Base-by-base conservation (phyloP, 768 basidiomycete species). In the Chalciporus piperatus region DNA sequence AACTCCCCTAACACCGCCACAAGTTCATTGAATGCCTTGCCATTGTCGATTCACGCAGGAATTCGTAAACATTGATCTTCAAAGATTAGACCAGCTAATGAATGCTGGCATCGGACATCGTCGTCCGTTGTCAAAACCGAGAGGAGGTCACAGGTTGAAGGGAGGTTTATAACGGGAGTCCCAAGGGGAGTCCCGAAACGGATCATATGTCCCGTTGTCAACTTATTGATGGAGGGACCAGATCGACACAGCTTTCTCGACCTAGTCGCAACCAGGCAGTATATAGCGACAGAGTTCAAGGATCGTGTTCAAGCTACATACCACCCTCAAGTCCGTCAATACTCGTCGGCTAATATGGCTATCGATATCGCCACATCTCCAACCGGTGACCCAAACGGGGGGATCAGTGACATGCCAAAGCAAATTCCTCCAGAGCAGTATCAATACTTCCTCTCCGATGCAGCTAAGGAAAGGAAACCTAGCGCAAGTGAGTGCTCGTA, bases 381-480 rank as follows among this genome's bases (percentile, higher is more conserved):
- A 20, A 12, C 14, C 10, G 17, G 9, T 4, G 23, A 10, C 27
- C 11, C 41, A 19, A 33, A 41, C 19, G n/a, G 0, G 13, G 46
- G 25, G 39, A 32, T n/a, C 45, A 50, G 30, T 5, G 35, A 12
- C 11, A 19, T 45, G 1, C 50, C 48, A 8, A 56, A 56, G 12
- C 58, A 48, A 32, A 73, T 85, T 11, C 79, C 87, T 13, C 64
- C 73, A 17, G 74, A 74, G 17, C 82, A 73, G 63, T 92, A 91
- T 62, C 48, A 62, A 1, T 50, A 66, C 3, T 90, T 87, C 64
- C 67, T 92, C 17, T 90, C 89, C 3, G 68, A 76, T 45, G 57
- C 62, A 19, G 85, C 87, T 19, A 89, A 81, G 63, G 74, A 75
- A 59, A 76, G 81, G 42, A 79, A 77, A 62, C 83, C 84, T 7